A percentile compares a stretch with the other conserved stretches of the same genome.
These are phyloP conservation scores for Gamsiella multidivaricata DNA, from an alignment of 192 early-diverging fungal species.

Conservation along the genomic window DNA sequence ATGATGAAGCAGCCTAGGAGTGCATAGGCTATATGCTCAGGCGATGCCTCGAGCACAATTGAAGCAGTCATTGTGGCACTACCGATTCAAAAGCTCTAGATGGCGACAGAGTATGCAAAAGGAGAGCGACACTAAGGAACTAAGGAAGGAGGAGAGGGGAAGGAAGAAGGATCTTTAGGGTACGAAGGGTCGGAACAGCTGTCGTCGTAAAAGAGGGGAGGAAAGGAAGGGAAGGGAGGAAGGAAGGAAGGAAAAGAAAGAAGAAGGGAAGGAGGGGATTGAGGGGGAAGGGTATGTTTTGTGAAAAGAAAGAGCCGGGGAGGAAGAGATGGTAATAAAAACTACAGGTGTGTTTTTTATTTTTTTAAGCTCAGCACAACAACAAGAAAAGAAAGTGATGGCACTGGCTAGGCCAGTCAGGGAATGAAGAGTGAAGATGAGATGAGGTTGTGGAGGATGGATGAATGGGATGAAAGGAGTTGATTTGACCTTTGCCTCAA, in stretches of 20 bases:
- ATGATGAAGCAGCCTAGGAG: conserved; percentile 78
- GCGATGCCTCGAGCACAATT: conserved; percentile 29
- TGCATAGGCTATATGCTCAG: conserved; percentile 56
- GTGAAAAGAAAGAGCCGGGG: neutral
- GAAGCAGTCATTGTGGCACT: conserved; percentile 21
- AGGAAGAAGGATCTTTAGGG: too few relatives aligned
- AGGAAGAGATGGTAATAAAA: neutral
- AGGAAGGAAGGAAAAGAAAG: neutral
- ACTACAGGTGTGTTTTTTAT: neutral
- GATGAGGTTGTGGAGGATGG: neutral
- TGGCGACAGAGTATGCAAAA: too few relatives aligned
- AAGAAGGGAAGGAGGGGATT: neutral
- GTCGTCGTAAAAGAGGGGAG: neutral
- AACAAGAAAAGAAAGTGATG: neutral
- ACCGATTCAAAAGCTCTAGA: neutral
- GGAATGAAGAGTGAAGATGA: neutral
- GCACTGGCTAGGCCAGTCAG: too few relatives aligned
- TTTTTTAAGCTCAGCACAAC: neutral
- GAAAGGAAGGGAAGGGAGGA: neutral
- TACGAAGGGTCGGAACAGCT: too few relatives aligned
- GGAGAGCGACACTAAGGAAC: too few relatives aligned
- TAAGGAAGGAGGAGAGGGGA: neutral
- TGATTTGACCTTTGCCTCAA: too few relatives aligned
- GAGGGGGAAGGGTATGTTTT: neutral
- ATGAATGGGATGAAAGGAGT: neutral